These are phyloP conservation scores for Suillus fuscotomentosus DNA, from an alignment of 768 basidiomycete genomes.

Conservation along the genomic window DNA sequence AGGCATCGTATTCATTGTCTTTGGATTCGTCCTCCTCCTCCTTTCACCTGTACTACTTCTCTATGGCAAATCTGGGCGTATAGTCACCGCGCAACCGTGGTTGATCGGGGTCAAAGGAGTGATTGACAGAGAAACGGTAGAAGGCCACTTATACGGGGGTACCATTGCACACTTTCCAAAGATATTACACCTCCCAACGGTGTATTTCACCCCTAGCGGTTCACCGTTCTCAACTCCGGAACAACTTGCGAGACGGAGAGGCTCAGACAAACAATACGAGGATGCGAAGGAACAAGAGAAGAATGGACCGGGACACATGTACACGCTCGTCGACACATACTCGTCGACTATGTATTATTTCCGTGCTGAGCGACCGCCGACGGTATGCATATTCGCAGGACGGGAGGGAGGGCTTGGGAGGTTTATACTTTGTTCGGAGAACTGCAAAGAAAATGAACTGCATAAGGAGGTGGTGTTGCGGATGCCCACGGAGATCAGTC, in stretches of 20 bases:
- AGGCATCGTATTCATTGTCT: background rate
- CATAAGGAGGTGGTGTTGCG: constrained; percentile 19
- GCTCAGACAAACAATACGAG: background rate
- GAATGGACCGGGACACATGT: background rate
- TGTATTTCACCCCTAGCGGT: background rate
- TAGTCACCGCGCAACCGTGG: background rate
- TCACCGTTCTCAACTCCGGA: background rate
- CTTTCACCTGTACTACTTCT: background rate
- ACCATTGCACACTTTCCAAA: background rate
- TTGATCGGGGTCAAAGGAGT: background rate
- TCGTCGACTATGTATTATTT: constrained; percentile 12
- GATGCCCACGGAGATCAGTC: constrained; percentile 2
- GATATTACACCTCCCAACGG: too few relatives aligned
- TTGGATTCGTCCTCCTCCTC: background rate
- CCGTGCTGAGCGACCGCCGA: background rate
- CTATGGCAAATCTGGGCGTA: background rate
- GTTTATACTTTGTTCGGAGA: constrained; percentile 23
- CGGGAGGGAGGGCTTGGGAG: constrained; percentile 21
- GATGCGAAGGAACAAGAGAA: background rate
- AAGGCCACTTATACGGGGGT: background rate
- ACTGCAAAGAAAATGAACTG: constrained; percentile 11
- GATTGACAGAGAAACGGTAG: background rate
- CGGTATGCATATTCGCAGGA: constrained; percentile 13
- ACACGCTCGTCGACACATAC: background rate
- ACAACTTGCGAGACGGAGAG: background rate